Percentiles rank a stretch among this genome's conserved stretches.
Conservation (phyloP, 345 rosid genomes). For the Abelmoschus esculentus region DNA sequence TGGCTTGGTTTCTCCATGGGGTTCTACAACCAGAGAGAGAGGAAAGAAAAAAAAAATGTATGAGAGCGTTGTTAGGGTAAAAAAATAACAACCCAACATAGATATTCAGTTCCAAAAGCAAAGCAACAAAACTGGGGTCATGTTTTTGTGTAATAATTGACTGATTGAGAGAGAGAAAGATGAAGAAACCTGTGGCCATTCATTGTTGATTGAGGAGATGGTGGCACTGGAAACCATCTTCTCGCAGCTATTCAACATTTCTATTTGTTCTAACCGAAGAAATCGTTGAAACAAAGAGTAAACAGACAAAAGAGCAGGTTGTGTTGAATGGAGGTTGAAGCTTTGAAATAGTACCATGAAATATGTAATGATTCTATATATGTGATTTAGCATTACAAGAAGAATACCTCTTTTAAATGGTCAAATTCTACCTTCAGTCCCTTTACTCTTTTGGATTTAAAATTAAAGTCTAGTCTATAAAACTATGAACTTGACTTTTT, state of each 20-base stretch:
- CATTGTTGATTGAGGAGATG: constrained; percentile 53
- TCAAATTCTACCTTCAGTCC: too few species aligned
- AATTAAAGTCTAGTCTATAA: too few species aligned
- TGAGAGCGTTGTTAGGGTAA: constrained; percentile 21
- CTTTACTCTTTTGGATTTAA: too few species aligned
- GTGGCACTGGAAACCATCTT: constrained; percentile 39
- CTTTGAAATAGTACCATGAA: constrained; percentile 10
- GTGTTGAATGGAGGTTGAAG: constrained; percentile 9
- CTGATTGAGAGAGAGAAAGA: constrained; percentile 21
- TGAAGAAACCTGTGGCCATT: constrained; percentile 51
- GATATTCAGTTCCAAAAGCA: constrained; percentile 38
- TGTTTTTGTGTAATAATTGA: constrained; percentile 24
- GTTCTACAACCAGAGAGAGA: constrained; percentile 27
- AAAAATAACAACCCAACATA: constrained; percentile 20
- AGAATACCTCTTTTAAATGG: too few species aligned
- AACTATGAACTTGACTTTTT: too few species aligned
- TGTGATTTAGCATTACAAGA: too few species aligned
- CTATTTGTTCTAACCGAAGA: constrained; percentile 23
- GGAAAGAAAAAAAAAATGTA: constrained; percentile 19
- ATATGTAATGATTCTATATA: background rate
- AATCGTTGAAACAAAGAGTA: constrained; percentile 58
- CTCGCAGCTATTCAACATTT: constrained; percentile 56
- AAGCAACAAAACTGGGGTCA: constrained; percentile 23
- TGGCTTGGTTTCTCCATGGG: constrained; percentile 33
- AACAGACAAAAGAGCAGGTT: constrained; percentile 66